Base-by-base conservation (phyloP, 2,329 filamentous ascomycete genomes). In the Penicillium polonicum region DNA sequence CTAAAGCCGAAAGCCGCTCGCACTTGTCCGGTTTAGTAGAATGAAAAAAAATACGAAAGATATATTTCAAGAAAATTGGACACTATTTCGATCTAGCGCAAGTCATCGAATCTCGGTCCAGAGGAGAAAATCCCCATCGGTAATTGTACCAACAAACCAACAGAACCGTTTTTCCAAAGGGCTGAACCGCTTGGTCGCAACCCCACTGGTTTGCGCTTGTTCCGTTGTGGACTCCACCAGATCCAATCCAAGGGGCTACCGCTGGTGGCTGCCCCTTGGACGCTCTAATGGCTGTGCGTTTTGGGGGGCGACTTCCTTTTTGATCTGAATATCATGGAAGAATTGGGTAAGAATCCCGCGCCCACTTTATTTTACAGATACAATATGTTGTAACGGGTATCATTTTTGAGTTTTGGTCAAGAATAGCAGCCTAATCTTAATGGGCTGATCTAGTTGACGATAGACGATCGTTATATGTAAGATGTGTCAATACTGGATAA, bases 181-280 rank as follows among this genome's bases (percentile, higher is more conserved):
- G 53, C 54, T 59, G 52, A 58, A 55, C 57, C 51, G 25, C 29
- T 42, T 12, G 15, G 45, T 46, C 9, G 31, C 17, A 56, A 50
- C 64, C 64, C 64, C 64, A 65, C 64, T 41, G 46, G 64, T 65
- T 66, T 66, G 60, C 55, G 55, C 45, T 50, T 48, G 48, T 59
- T 55, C 62, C 62, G 58, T 38, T 58, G 64, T 66, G 64, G 62
- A 56, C 57, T 57, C 57, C 57, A 50, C 48, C 48, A 57, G 58
- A 62, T 62, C 64, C 59, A 65, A 61, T 64, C 57, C 48, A 13
- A 44, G 52, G 9, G 25, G 57, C 33, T 29, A 38, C 60, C 53
- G 31, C 21, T 12, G 31, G 19, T 42, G 43, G 44, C 41, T 42
- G 50, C 56, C 52, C 58, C 56, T 55, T 64, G 60, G 62, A 51